phyloP scores from a whole-genome alignment of 2,329 filamentous ascomycete genomes.

The Phoma sp. region DNA sequence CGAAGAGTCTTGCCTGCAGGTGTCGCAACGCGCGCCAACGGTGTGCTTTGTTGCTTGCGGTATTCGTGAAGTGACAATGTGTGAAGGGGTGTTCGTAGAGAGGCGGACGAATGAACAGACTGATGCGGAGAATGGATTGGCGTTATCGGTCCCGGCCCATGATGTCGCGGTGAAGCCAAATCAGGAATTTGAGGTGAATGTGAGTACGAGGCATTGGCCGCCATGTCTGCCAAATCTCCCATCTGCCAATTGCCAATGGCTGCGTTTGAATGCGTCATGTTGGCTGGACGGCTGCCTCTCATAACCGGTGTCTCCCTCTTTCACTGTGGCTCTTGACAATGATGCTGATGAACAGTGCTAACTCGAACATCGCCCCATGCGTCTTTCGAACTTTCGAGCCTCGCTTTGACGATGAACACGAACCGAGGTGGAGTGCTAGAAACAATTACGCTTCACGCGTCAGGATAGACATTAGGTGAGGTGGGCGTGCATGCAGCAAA shows the following conservation, averaged over 20 bases:
- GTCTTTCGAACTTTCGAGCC: background rate
- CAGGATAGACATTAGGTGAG: background rate
- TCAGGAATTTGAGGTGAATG: constrained; percentile 33
- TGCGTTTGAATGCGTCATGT: background rate
- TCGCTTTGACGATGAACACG: background rate
- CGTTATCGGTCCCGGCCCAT: constrained; percentile 33
- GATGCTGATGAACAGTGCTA: constrained; percentile 16
- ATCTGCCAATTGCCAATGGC: background rate
- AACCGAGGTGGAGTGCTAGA: background rate
- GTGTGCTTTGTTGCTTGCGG: constrained; percentile 47
- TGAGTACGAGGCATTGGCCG: constrained; percentile 23
- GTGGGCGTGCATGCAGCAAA: background rate
- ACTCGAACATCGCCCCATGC: constrained; percentile 24
- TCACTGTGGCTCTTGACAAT: constrained; percentile 13
- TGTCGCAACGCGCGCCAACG: constrained; percentile 35
- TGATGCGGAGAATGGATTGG: constrained; percentile 47
- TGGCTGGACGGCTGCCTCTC: background rate
- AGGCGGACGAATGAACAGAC: constrained; percentile 42
- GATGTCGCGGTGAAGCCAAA: constrained; percentile 25
- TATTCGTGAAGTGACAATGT: constrained; percentile 50
- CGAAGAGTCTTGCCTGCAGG: constrained; percentile 44
- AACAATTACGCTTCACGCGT: background rate
- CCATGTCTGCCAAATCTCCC: constrained; percentile 27
- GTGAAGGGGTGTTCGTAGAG: constrained; percentile 42
- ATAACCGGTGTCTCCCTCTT: constrained; percentile 15